These are phyloP conservation scores for Asterella californica DNA, from an alignment of 225 moss, liverwort and hornwort species.

Conservation along the genomic window DNA sequence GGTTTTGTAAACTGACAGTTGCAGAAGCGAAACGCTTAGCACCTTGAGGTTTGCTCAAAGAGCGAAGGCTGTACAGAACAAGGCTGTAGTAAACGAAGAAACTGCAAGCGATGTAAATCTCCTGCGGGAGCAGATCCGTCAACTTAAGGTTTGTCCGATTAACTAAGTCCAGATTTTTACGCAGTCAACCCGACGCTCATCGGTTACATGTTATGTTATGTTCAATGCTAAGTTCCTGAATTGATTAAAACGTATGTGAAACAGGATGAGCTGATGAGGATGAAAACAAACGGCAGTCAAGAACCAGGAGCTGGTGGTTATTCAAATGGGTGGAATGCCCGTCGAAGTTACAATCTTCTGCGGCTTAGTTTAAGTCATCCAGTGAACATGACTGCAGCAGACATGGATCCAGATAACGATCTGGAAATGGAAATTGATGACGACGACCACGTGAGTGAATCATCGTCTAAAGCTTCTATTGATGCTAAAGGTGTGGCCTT, in stretches of 20 bases:
- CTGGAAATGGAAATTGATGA: constrained; percentile 43
- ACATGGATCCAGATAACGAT: constrained; percentile 34
- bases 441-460: constrained; percentile 15
- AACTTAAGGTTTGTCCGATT: constrained; percentile 59
- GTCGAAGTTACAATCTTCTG: constrained; percentile 35
- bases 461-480: not conserved
- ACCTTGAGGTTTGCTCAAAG: constrained; percentile 84
- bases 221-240: not conserved
- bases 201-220: not conserved
- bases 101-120: constrained; percentile 85
- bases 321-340: constrained; percentile 54
- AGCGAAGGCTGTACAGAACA: constrained; percentile 85
- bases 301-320: constrained; percentile 51
- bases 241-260: not conserved
- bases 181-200: not conserved
- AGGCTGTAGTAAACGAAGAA: constrained; percentile 86
- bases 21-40: constrained; percentile 81
- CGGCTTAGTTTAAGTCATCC: constrained; percentile 55
- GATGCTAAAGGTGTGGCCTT: not conserved
- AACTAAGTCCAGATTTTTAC: not conserved
- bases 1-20: constrained; percentile 40
- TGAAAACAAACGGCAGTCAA: constrained; percentile 59
- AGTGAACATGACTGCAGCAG: constrained; percentile 25
- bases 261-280: constrained; percentile 88
- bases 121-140: constrained; percentile 93